Evolutionary conservation across 2,329 filamentous ascomycete genomes (phyloP).

Genomic region (Fusarium multiceps): DNA sequence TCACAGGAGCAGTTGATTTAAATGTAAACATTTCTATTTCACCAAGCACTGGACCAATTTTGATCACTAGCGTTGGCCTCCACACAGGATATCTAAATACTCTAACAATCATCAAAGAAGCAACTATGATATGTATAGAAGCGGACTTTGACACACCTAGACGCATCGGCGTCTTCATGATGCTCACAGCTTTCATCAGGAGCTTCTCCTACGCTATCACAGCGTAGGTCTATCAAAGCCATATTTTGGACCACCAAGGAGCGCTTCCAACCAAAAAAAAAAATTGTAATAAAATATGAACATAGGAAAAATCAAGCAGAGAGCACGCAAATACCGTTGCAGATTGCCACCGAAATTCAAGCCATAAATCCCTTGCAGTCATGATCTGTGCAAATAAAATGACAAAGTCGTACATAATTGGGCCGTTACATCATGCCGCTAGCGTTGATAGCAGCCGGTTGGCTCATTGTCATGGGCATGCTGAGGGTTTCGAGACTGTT

Average conservation of each 20-base stretch:
- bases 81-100: conserved; percentile 30
- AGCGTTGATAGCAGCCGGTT: conserved; percentile 60
- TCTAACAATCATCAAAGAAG: conserved; percentile 23
- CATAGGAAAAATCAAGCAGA: conserved; percentile 42
- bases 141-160: conserved; percentile 28
- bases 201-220: conserved; percentile 23
- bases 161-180: conserved; percentile 30
- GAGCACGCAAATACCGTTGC: conserved; percentile 35
- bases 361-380: conserved; percentile 46
- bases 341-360: conserved; percentile 42
- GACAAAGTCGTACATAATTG: conserved; percentile 40
- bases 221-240: conserved; percentile 44
- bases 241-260: conserved; percentile 44
- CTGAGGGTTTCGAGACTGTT: conserved; percentile 71
- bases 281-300: conserved; percentile 42
- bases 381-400: conserved; percentile 46
- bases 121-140: conserved; percentile 51
- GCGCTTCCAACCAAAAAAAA: conserved; percentile 43
- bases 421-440: conserved; percentile 58
- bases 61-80: conserved; percentile 19
- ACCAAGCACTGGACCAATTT: conserved; percentile 22
- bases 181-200: conserved; percentile 11
- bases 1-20: background rate
- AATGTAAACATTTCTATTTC: conserved; percentile 30
- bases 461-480: conserved; percentile 73